phyloP scores from a whole-genome alignment of 2,329 filamentous ascomycete species.

The Helminthosporium solani region DNA sequence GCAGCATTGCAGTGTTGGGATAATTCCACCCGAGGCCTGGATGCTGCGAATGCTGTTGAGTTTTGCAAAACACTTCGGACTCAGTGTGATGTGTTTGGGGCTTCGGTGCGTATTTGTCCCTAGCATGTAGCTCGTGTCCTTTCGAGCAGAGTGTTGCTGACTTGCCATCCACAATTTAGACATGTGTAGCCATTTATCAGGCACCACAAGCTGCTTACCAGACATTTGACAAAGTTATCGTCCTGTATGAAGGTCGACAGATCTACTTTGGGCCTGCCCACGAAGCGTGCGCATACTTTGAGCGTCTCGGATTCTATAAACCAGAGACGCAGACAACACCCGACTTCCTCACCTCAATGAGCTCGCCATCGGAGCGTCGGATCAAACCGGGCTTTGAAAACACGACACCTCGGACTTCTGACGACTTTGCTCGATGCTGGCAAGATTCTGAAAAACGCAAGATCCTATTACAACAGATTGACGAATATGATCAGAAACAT shows the following conservation, averaged over 20 bases:
- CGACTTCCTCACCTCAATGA: slow-evolving; percentile 78
- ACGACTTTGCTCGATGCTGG: slow-evolving; percentile 55
- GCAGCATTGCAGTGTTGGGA: slow-evolving; percentile 70
- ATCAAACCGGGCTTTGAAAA: slow-evolving; percentile 47
- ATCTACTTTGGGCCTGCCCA: slow-evolving; percentile 70
- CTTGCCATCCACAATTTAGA: too few relatives aligned
- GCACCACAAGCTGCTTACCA: slow-evolving; percentile 67
- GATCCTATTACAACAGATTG: slow-evolving; percentile 46
- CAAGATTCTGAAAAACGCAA: slow-evolving; percentile 53
- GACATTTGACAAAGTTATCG: slow-evolving; percentile 65
- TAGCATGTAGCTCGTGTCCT: too few relatives aligned
- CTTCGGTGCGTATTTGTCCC: too few relatives aligned
- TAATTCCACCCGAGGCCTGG: slow-evolving; percentile 40
- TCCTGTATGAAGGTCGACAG: slow-evolving; percentile 68
- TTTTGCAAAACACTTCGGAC: slow-evolving; percentile 56
- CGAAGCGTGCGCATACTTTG: slow-evolving; percentile 67
- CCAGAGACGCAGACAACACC: slow-evolving; percentile 71
- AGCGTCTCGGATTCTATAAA: slow-evolving; percentile 68
- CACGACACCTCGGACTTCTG: slow-evolving; percentile 50
- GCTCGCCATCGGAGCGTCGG: slow-evolving; percentile 50
- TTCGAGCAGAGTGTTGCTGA: too few relatives aligned
- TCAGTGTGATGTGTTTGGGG: too few relatives aligned
- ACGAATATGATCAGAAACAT: slow-evolving; percentile 48
- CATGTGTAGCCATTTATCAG: slow-evolving; percentile 57
- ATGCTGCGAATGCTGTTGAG: slow-evolving; percentile 53